phyloP scores from a whole-genome alignment of 768 basidiomycete genomes.

The Boletus coccyginus region DNA sequence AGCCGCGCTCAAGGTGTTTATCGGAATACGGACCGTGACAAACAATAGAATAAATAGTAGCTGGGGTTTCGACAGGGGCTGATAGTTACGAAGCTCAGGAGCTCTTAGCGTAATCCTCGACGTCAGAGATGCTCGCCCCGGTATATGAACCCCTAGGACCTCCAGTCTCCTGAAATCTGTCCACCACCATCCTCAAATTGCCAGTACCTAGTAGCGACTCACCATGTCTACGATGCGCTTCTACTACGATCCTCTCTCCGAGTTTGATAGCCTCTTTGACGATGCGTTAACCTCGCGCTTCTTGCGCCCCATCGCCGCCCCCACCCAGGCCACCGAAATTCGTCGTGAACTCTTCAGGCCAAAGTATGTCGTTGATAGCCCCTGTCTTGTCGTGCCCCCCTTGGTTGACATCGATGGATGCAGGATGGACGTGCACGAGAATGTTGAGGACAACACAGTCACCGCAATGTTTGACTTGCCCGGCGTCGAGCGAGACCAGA shows the following conservation, averaged over 20 bases:
- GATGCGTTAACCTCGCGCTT: constrained; percentile 33
- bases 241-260: constrained; percentile 39
- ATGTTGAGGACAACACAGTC: constrained; percentile 43
- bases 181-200: background rate
- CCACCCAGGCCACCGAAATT: background rate
- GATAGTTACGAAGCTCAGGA: background rate
- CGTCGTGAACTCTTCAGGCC: constrained; percentile 28
- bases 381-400: background rate
- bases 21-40: no score
- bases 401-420: background rate
- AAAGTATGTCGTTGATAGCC: constrained; percentile 20
- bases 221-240: constrained; percentile 27
- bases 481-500: constrained; percentile 48
- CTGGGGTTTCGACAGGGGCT: background rate
- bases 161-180: background rate
- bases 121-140: constrained; percentile 1
- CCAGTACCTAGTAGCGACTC: background rate
- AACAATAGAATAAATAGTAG: no score
- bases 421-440: constrained; percentile 58
- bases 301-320: constrained; percentile 9
- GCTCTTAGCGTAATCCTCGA: background rate
- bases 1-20: no score
- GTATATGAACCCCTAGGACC: background rate
- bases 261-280: constrained; percentile 45
- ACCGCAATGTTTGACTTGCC: constrained; percentile 60